Percentiles rank a stretch among this genome's conserved stretches.
Evolutionary conservation across 1,284 basidiomycete genomes (phyloP).

Genomic region (Ustilago vetiveriae): DNA sequence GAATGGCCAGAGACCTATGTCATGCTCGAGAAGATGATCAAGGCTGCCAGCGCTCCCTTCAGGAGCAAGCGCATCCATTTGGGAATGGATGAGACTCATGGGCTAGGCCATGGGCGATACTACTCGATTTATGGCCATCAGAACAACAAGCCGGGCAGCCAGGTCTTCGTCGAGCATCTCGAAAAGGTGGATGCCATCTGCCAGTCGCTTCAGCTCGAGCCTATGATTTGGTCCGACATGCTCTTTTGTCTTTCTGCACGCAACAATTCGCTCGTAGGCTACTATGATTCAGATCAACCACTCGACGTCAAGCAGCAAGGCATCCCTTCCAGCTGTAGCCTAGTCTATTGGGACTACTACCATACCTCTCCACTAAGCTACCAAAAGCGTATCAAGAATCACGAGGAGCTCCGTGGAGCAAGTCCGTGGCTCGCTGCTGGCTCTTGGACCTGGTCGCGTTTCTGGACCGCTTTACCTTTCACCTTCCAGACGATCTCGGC

Average conservation of each 20-base stretch:
- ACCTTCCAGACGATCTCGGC: slow-evolving; percentile 67
- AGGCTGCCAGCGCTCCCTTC: slow-evolving; percentile 60
- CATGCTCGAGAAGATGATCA: slow-evolving; percentile 65
- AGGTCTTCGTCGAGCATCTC: slow-evolving; percentile 57
- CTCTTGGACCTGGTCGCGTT: slow-evolving; percentile 68
- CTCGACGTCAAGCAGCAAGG: slow-evolving; percentile 42
- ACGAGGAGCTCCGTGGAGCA: slow-evolving; percentile 62
- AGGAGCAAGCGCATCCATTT: slow-evolving; percentile 62
- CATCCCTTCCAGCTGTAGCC: slow-evolving; percentile 61
- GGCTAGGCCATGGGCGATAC: slow-evolving; percentile 67
- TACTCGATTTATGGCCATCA: slow-evolving; percentile 61
- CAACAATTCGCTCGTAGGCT: slow-evolving; percentile 66
- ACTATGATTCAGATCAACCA: slow-evolving; percentile 60
- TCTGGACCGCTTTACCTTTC: slow-evolving; percentile 68
- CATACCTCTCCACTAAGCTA: slow-evolving; percentile 64
- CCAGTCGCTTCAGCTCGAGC: slow-evolving; percentile 47
- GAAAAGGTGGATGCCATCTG: slow-evolving; percentile 66
- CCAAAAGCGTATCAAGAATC: slow-evolving; percentile 63
- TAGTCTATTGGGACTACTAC: slow-evolving; percentile 65
- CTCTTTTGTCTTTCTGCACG: slow-evolving; percentile 67
- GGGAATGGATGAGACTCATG: slow-evolving; percentile 64
- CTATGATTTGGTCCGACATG: slow-evolving; percentile 68
- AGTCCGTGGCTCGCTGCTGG: slow-evolving; percentile 67
- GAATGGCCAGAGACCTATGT: slow-evolving; percentile 64
- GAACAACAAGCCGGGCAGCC: slow-evolving; percentile 64